Base-by-base conservation (phyloP, 2,329 filamentous ascomycete species). In the Penicillium sp. region DNA sequence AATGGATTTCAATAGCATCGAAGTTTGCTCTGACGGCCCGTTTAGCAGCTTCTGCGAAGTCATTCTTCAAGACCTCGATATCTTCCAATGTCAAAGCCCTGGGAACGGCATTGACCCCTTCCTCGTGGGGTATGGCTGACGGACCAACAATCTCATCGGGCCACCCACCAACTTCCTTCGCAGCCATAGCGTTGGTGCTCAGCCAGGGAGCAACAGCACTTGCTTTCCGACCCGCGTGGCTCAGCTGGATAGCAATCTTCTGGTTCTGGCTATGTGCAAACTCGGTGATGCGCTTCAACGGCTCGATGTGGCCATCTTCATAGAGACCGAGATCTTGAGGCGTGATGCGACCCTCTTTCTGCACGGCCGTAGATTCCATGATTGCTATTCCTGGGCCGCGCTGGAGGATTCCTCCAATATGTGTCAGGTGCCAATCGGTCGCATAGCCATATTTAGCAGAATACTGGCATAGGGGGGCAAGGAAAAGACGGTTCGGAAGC, bases 391-490 rank as follows among this genome's bases (percentile, higher is more conserved):
- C 57, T 1, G 65, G 60, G 10, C 67, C 50, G 3, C 50, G 54
- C 47, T 51, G 49, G 11, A 52, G 38, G 16, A 54, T 51, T 1
- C 49, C 49, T 11, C 66, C 67, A 9, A 68, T 32, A 8, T 79
- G 78, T 3, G 72, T 69, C 9, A 73, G 67, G 62, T 81, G 78
- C 71, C 75, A 81, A 13, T 74, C 71, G 2, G 74, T 78, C 56
- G 73, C 66, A 58, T 73, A 68, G 14, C 77, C 78, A 6, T 75
- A 66, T 32, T 75, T 63, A n/a, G 72, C 70, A 4, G 75, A 77
- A 61, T 76, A 79, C 62, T 78, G 82, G 72, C 84, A 87, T 83
- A 87, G 86, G 53, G 85, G 84, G 49, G 81, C 60, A 5, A 79
- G 46, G 47, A 76, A 79, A 66, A 86, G 77, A 53, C 84, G 82